Conservation (phyloP, 208 protist genomes). For the Leishmania arabica region DNA sequence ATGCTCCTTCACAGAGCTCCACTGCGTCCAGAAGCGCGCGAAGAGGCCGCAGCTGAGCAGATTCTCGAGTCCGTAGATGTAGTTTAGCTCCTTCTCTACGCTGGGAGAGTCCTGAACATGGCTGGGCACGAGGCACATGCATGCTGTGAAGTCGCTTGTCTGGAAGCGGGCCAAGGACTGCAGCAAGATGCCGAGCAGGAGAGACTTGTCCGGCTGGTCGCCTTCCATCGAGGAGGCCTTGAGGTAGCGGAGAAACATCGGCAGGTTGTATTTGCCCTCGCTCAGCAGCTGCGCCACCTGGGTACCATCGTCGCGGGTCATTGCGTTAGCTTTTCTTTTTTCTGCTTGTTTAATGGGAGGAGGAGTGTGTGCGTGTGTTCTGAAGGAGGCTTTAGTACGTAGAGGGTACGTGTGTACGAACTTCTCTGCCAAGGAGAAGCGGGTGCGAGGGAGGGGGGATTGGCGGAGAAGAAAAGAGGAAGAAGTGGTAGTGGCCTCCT, state of each 20-base stretch:
- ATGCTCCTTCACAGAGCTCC: slow-evolving; percentile 61
- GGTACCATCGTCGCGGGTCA: slow-evolving; percentile 59
- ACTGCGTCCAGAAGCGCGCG: slow-evolving; percentile 79
- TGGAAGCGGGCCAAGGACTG: slow-evolving; percentile 86
- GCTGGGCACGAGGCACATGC: slow-evolving; percentile 83
- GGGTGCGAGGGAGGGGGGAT: neutral
- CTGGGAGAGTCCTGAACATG: slow-evolving; percentile 78
- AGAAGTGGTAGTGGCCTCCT: neutral
- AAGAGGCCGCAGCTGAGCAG: slow-evolving; percentile 84
- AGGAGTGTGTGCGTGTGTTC: neutral
- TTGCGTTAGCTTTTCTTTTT: neutral
- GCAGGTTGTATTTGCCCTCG: slow-evolving; percentile 83
- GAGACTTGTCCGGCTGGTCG: slow-evolving; percentile 70
- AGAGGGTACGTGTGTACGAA: neutral
- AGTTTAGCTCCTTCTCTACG: slow-evolving; percentile 78
- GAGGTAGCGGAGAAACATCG: slow-evolving; percentile 82
- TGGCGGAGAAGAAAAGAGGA: neutral
- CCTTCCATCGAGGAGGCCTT: slow-evolving; percentile 68
- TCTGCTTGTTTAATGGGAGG: neutral
- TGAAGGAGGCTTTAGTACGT: neutral
- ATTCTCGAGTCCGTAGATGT: slow-evolving; percentile 91
- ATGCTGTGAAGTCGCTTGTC: slow-evolving; percentile 84
- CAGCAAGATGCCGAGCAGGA: slow-evolving; percentile 80
- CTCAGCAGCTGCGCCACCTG: slow-evolving; percentile 78
- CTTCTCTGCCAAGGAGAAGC: neutral